Conservation (phyloP, 495 filamentous ascomycete genomes). For the Tuber umbilicatum region DNA sequence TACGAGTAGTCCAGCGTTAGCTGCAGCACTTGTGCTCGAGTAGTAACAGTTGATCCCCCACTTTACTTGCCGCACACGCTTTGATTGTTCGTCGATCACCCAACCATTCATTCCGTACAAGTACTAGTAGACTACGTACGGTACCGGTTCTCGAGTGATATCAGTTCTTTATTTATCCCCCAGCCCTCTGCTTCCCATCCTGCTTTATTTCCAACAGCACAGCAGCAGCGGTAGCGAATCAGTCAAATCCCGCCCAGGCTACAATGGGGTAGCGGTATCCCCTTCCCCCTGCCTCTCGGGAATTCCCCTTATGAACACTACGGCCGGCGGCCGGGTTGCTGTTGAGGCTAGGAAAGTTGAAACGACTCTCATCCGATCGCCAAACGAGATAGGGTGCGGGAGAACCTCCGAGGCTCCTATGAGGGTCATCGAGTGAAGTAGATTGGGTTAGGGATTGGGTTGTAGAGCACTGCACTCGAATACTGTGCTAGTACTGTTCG, state of each 20-base stretch:
- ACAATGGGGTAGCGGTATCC: neutral
- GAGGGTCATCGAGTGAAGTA: neutral
- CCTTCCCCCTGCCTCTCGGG: neutral
- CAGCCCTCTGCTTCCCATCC: neutral
- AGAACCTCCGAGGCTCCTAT: neutral
- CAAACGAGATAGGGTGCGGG: neutral
- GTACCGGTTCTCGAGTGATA: neutral
- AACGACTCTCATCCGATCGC: neutral
- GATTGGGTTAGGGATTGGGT: no score
- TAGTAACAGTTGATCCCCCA: neutral
- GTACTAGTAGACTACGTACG: no score
- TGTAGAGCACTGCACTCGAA: no score
- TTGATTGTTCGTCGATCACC: neutral
- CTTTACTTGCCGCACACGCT: neutral
- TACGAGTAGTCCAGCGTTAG: neutral
- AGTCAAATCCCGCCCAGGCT: neutral
- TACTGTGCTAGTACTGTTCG: no score
- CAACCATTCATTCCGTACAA: neutral
- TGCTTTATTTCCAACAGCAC: neutral
- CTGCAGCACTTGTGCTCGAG: no score
- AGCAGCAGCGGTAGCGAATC: neutral
- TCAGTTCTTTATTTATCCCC: neutral
- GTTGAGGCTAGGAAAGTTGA: neutral
- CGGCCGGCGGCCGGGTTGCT: neutral
- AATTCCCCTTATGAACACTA: neutral